These are phyloP conservation scores for Phytophthora uliginosa DNA, from an alignment of 352 stramenopile species.

Conservation along the genomic window DNA sequence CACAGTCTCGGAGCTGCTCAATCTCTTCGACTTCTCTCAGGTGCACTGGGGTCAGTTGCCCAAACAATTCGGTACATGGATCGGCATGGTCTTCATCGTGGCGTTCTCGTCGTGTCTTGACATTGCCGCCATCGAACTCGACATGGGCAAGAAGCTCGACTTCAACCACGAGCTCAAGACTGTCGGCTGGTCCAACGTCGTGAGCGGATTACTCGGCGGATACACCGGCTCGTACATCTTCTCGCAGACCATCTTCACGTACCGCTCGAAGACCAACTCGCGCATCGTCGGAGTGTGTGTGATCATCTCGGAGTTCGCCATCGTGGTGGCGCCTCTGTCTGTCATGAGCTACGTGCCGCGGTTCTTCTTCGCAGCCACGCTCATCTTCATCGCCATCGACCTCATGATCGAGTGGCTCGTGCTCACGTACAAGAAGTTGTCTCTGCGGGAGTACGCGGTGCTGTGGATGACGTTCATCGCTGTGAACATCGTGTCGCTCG, in stretches of 20 bases:
- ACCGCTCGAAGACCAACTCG: slow-evolving; percentile 91
- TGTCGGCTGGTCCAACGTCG: slow-evolving; percentile 98
- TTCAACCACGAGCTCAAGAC: slow-evolving; percentile 95
- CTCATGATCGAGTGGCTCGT: slow-evolving; percentile 98
- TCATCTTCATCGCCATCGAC: slow-evolving; percentile 98
- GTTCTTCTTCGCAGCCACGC: slow-evolving; percentile 97
- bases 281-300: slow-evolving; percentile 93
- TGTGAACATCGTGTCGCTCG: slow-evolving; percentile 94
- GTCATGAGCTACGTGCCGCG: slow-evolving; percentile 96
- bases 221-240: slow-evolving; percentile 99
- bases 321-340: slow-evolving; percentile 91
- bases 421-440: slow-evolving; percentile 78
- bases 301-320: slow-evolving; percentile 83
- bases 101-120: slow-evolving; percentile 97
- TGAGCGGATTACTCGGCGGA: slow-evolving; percentile 95
- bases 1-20: slow-evolving; percentile 70
- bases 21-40: slow-evolving; percentile 92
- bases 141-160: slow-evolving; percentile 94
- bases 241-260: slow-evolving; percentile 98
- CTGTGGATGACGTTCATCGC: slow-evolving; percentile 93
- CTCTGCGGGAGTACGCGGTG: slow-evolving; percentile 93
- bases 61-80: slow-evolving; percentile 90
- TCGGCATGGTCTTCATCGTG: slow-evolving; percentile 98
- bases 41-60: slow-evolving; percentile 93
- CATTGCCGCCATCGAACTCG: slow-evolving; percentile 97